These are phyloP conservation scores for Tetrahymena thermophila DNA, from an alignment of 73 alveolate species.

Conservation along the genomic window DNA sequence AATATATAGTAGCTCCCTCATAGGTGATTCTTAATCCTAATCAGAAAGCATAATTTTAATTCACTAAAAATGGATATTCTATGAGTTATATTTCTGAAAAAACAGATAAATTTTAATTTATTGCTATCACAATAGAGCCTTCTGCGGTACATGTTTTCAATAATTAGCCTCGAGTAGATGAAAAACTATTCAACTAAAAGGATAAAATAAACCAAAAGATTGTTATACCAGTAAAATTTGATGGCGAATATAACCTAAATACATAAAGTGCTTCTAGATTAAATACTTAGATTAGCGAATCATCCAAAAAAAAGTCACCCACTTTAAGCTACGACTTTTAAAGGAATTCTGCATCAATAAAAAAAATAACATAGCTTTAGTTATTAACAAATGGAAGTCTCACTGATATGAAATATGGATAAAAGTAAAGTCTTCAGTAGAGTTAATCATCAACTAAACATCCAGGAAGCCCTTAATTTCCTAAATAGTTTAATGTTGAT, in stretches of 20 bases:
- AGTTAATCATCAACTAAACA: not conserved
- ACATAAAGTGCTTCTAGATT: not conserved
- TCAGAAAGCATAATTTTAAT: not conserved
- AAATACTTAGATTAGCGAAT: not conserved
- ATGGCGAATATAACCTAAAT: not conserved
- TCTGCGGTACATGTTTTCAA: not conserved
- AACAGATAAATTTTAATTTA: not conserved
- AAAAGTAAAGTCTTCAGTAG: not conserved
- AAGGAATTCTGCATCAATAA: not conserved
- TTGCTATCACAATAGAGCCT: not conserved
- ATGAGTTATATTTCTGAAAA: not conserved
- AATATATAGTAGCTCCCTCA: not conserved
- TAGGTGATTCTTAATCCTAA: not conserved
- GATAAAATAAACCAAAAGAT: not conserved
- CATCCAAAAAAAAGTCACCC: not conserved
- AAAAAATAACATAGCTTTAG: not conserved
- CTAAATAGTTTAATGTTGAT: not conserved
- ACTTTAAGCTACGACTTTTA: not conserved
- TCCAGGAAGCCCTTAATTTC: not conserved
- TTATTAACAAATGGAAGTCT: not conserved
- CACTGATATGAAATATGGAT: not conserved
- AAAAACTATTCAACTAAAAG: not conserved
- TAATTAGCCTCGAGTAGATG: not conserved
- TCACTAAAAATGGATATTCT: not conserved
- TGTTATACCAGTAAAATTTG: not conserved